phyloP scores from a whole-genome alignment of 2,329 filamentous ascomycete genomes.

The Fusarium dlaminii region DNA sequence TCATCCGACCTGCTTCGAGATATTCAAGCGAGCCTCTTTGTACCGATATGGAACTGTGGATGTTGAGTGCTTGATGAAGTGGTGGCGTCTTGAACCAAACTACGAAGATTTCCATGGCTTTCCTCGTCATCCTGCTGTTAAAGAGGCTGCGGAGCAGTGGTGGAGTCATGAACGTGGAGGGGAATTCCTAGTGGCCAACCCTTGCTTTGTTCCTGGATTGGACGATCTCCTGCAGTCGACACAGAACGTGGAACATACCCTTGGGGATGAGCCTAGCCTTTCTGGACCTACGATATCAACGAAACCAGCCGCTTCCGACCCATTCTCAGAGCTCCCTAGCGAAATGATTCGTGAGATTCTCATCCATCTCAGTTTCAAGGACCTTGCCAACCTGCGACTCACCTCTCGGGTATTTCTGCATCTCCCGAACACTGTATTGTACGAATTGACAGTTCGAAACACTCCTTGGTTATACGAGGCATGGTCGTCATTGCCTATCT shows the following conservation, averaged over 20 bases:
- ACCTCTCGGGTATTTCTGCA: conserved; percentile 20
- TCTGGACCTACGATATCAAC: accelerated
- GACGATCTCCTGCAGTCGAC: not conserved
- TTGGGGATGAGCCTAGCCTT: not conserved
- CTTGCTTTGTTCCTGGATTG: conserved; percentile 26
- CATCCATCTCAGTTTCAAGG: conserved; percentile 5
- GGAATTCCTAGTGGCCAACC: conserved; percentile 37
- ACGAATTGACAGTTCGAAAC: conserved; percentile 3
- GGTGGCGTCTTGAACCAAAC: conserved; percentile 9
- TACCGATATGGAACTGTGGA: conserved; percentile 26
- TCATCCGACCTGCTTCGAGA: conserved; percentile 44
- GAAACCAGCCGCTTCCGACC: not conserved
- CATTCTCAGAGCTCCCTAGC: conserved; percentile 5
- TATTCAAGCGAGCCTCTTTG: conserved; percentile 41
- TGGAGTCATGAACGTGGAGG: conserved; percentile 18
- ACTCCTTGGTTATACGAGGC: conserved; percentile 32
- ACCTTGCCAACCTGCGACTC: conserved; percentile 20
- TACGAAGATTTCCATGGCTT: not conserved
- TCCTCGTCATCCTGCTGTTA: conserved; percentile 14
- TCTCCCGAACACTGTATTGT: conserved; percentile 12
- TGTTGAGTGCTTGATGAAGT: conserved; percentile 25
- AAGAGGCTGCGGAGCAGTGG: not conserved
- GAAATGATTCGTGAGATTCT: conserved; percentile 24
- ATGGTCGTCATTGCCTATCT: conserved; percentile 20
- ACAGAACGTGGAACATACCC: not conserved